phyloP scores from a whole-genome alignment of 345 rosid species.

The Schrenkiella parvula region DNA sequence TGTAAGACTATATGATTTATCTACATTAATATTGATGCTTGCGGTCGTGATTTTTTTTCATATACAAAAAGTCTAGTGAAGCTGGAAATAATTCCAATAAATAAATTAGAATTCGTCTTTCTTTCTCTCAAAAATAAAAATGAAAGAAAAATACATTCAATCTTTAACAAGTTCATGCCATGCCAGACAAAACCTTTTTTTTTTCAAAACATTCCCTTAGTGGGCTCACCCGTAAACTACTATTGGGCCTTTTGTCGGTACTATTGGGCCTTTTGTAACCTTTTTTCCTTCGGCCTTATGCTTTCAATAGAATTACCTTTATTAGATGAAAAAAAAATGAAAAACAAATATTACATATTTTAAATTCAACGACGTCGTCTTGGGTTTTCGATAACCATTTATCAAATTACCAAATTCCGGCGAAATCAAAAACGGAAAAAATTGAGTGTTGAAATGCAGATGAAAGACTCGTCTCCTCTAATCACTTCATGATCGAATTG shows the following conservation, averaged over 20 bases:
- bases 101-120: too few relatives aligned
- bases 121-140: too few relatives aligned
- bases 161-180: too few relatives aligned
- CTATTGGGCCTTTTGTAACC: neutral
- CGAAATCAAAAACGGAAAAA: slow-evolving; percentile 9
- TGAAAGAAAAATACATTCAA: too few relatives aligned
- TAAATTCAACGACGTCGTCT: neutral
- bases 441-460: neutral
- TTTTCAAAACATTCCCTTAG: too few relatives aligned
- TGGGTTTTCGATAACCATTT: neutral
- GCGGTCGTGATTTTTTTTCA: too few relatives aligned
- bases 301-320: neutral
- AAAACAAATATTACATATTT: neutral
- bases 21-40: too few relatives aligned
- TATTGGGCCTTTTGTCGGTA: neutral
- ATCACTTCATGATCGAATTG: neutral
- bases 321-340: too few relatives aligned
- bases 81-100: too few relatives aligned
- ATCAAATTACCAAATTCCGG: neutral
- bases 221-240: neutral
- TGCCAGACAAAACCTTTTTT: too few relatives aligned
- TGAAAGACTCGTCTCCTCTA: neutral
- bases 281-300: neutral
- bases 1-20: too few relatives aligned
- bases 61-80: too few relatives aligned